Evolutionary conservation across 495 filamentous ascomycete species (phyloP), one percentile per base, ranked within the genome.

Genomic region (Terfezia claveryi): DNA sequence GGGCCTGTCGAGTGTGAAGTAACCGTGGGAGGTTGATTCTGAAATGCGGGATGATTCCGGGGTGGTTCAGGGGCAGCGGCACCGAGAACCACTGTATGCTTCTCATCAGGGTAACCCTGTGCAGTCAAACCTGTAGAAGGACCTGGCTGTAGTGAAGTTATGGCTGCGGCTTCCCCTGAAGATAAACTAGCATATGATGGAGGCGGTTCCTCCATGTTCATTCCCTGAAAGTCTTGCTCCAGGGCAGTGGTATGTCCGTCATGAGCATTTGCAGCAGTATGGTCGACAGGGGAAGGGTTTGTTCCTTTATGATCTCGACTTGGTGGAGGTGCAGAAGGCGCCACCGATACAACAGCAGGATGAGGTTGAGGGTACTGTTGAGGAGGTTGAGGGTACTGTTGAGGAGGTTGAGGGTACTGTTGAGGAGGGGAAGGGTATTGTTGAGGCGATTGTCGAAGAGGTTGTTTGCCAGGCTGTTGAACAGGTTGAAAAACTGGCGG

Each of bases 221-320:
- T 82, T 23, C 88, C 78, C 58, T 87, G 79, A 65, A 95, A 79
- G 56, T 95, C 92, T 60, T 87, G 80, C 63, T 91, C 84, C 12
- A 98, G 64, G 75, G 81, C 38, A 73, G 71, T 41, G 73, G 72
- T 46, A 69, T 63, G 23, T 58, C 60, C 8, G 57, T 61, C n/a
- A 54, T 62, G 16, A 12, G 23, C 41, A 46, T 2, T 46, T 46
- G 41, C 41, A 14, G 41, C 4, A 14, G 12, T 20, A 20, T 9
- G 41, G 41, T 2, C 12, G 6, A 20, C 14, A 14, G 41, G 2
- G 41, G 41, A 4, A 5, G 12, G 14, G 17, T 9, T 46, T 32
- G 27, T 7, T 32, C 27, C 27, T 32, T 32, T 32, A 32, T 2
- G 27, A 32, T 32, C 27, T 32, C 27, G 27, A 7, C 27, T 32